Evolutionary conservation across 139 green algal species (phyloP).

Genomic region (Micractinium sp.): DNA sequence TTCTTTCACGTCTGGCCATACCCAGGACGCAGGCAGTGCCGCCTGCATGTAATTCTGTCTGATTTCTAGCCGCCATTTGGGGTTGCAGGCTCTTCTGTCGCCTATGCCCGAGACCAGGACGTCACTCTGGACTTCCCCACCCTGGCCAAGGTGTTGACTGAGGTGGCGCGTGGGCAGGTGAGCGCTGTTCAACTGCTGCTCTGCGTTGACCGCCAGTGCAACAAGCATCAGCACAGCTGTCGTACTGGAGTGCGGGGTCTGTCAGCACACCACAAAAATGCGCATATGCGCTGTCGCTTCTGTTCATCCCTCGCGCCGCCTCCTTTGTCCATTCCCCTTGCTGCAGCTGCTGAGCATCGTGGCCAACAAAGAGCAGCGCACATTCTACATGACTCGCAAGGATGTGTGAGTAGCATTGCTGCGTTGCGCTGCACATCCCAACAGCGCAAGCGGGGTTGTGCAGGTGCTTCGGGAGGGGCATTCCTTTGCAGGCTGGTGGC

Average conservation of each 20-base stretch:
- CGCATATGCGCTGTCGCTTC: background rate
- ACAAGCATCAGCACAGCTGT: background rate
- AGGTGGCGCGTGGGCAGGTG: background rate
- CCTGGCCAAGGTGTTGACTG: background rate
- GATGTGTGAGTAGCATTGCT: constrained; percentile 2
- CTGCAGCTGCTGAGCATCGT: background rate
- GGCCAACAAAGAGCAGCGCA: background rate
- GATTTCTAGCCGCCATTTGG: background rate
- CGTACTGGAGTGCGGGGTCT: background rate
- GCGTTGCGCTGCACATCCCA: too few relatives aligned
- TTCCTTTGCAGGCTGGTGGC: too few relatives aligned
- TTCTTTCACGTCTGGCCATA: too few relatives aligned
- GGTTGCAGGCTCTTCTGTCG: background rate
- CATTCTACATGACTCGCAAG: background rate
- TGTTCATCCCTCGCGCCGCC: background rate
- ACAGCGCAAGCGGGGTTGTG: too few relatives aligned
- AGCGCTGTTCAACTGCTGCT: background rate
- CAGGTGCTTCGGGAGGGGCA: too few relatives aligned
- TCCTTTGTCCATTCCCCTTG: background rate
- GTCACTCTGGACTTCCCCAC: constrained; percentile 1
- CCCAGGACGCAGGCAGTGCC: too few relatives aligned
- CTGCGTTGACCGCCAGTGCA: background rate
- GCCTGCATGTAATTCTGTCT: background rate
- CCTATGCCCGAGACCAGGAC: background rate
- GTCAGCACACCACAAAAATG: too few relatives aligned